Evolutionary conservation across 129 eudicot species (phyloP).

Genomic region (Sambucus nigra): DNA sequence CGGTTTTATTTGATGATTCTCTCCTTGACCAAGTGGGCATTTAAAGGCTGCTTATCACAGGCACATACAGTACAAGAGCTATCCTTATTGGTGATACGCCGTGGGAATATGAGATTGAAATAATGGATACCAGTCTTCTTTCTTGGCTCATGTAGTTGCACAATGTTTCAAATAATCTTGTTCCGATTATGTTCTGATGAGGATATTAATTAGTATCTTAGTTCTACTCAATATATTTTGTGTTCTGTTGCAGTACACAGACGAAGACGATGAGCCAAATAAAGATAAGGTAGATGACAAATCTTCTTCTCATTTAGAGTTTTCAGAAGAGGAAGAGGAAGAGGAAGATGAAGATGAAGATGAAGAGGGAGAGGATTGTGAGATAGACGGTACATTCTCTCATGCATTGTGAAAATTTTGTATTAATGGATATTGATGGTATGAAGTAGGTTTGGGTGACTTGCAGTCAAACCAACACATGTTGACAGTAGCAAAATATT

Average conservation of each 20-base stretch:
- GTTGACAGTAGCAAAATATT: not conserved
- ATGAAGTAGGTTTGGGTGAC: not conserved
- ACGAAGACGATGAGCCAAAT: constrained; percentile 36
- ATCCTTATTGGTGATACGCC: not conserved
- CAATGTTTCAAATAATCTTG: not conserved
- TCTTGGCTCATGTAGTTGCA: not conserved
- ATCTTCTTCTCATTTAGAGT: constrained; percentile 23
- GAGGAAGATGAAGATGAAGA: constrained; percentile 25
- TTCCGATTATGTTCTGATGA: not conserved
- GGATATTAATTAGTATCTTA: not conserved
- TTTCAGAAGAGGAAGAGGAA: constrained; percentile 51
- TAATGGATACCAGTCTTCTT: not conserved
- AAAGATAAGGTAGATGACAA: constrained; percentile 31
- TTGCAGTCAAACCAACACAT: not conserved
- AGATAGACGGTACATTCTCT: constrained; percentile 31
- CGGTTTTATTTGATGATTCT: no score
- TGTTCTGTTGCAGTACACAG: constrained; percentile 36
- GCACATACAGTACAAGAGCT: no score
- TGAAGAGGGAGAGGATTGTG: constrained; percentile 47
- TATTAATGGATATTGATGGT: not conserved
- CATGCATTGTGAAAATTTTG: not conserved
- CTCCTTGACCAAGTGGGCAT: no score
- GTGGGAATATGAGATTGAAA: not conserved
- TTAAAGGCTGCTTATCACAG: no score
- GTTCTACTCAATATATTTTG: constrained; percentile 1